phyloP scores from a whole-genome alignment of 805 yeast genomes.

The Komagataella pastoris region DNA sequence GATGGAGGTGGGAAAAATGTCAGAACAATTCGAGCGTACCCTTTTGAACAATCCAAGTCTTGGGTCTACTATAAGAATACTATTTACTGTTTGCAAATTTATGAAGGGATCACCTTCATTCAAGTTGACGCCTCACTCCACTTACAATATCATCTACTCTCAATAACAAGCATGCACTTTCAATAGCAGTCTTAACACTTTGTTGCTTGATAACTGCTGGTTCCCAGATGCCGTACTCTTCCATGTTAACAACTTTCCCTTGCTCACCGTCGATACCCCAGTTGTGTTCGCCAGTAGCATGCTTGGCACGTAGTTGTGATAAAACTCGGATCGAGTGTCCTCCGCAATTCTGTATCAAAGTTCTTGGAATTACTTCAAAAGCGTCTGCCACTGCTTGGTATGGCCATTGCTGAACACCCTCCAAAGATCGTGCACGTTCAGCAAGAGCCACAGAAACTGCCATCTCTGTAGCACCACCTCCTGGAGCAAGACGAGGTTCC shows the following conservation, averaged over 20 bases:
- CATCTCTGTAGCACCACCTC: slow-evolving; percentile 99
- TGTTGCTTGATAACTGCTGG: slow-evolving; percentile 97
- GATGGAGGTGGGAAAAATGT: neutral
- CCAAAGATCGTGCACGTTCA: slow-evolving; percentile 83
- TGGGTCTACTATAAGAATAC: neutral
- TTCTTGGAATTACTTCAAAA: slow-evolving; percentile 95
- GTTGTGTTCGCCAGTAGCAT: slow-evolving; percentile 77
- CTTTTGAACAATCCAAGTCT: neutral
- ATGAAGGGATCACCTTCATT: neutral
- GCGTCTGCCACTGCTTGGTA: slow-evolving; percentile 98
- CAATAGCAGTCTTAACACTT: slow-evolving; percentile 94
- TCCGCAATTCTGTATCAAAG: slow-evolving; percentile 94
- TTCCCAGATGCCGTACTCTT: slow-evolving; percentile 95
- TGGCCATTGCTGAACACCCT: slow-evolving; percentile 97
- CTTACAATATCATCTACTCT: slow-evolving; percentile 97
- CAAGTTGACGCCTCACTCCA: slow-evolving; percentile 52
- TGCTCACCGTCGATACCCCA: slow-evolving; percentile 91
- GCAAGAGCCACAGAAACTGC: slow-evolving; percentile 83
- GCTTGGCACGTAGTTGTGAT: slow-evolving; percentile 90
- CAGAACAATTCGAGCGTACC: neutral
- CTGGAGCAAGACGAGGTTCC: slow-evolving; percentile 92
- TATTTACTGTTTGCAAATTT: neutral
- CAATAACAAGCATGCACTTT: slow-evolving; percentile 85
- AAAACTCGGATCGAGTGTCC: slow-evolving; percentile 87
- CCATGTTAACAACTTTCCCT: slow-evolving; percentile 94